phyloP scores from a whole-genome alignment of 495 filamentous ascomycete species.

The Annulohypoxylon maeteangense region DNA sequence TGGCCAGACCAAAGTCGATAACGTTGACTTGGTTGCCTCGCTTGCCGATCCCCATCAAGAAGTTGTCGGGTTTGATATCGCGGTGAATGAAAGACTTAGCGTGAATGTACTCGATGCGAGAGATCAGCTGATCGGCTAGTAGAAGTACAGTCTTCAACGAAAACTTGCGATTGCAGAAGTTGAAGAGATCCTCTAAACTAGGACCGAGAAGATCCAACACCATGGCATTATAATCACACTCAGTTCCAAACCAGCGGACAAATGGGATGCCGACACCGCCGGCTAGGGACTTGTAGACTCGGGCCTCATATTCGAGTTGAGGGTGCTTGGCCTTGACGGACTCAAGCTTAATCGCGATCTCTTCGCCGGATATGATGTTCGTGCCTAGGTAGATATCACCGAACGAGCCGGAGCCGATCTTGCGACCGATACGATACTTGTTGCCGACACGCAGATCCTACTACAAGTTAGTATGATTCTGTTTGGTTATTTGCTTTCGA shows the following conservation, averaged over 20 bases:
- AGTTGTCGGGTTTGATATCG: constrained; percentile 99
- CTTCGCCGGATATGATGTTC: constrained; percentile 99
- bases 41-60: constrained; percentile 99
- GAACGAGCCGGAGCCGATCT: constrained; percentile 98
- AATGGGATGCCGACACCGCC: constrained; percentile 99
- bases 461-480: constrained; percentile 25
- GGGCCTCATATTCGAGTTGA: constrained; percentile 99
- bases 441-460: constrained; percentile 99
- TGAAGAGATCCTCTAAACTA: constrained; percentile 99
- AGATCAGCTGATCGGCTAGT: constrained; percentile 98
- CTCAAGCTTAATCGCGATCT: constrained; percentile 99
- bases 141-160: constrained; percentile 99
- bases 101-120: constrained; percentile 99
- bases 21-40: constrained; percentile 99
- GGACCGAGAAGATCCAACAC: constrained; percentile 97
- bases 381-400: constrained; percentile 99
- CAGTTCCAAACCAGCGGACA: constrained; percentile 99
- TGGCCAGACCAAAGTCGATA: constrained; percentile 98
- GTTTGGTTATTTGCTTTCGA: not conserved
- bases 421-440: constrained; percentile 99
- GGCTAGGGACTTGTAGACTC: constrained; percentile 99
- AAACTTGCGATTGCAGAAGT: constrained; percentile 99
- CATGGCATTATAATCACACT: constrained; percentile 99
- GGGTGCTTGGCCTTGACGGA: constrained; percentile 99
- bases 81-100: constrained; percentile 99